phyloP scores from a whole-genome alignment of 2,329 filamentous ascomycete species.

The Penicillium sp. region DNA sequence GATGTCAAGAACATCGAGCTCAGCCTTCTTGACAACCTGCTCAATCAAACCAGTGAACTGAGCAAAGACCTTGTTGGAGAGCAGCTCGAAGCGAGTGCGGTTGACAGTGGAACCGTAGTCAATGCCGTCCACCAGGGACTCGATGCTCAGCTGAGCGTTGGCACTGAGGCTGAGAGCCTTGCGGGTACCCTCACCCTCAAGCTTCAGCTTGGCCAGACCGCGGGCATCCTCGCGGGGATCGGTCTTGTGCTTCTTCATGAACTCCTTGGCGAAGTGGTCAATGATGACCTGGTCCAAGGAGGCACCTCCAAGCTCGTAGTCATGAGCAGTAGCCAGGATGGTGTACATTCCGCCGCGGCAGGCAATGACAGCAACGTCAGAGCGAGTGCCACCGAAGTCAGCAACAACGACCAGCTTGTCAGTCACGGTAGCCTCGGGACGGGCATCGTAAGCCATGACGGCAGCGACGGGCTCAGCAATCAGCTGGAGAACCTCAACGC shows the following conservation, averaged over 20 bases:
- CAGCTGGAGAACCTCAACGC: conserved; percentile 87
- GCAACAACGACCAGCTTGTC: conserved; percentile 93
- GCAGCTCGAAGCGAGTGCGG: conserved; percentile 87
- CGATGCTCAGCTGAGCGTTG: conserved; percentile 89
- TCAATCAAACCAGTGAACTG: conserved; percentile 86
- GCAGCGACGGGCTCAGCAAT: conserved; percentile 90
- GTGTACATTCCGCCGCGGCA: conserved; percentile 96
- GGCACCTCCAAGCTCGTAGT: conserved; percentile 88
- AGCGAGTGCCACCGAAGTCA: conserved; percentile 89
- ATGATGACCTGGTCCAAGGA: conserved; percentile 88
- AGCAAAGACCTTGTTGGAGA: conserved; percentile 82
- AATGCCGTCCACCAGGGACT: conserved; percentile 83
- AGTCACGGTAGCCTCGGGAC: conserved; percentile 69
- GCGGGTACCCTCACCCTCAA: conserved; percentile 89
- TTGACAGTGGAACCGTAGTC: conserved; percentile 94
- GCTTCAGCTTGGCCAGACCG: conserved; percentile 86
- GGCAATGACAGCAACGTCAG: conserved; percentile 86
- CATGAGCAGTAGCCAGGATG: conserved; percentile 87
- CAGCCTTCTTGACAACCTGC: conserved; percentile 84
- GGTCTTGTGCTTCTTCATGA: conserved; percentile 91
- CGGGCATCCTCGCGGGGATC: conserved; percentile 82
- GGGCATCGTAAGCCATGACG: conserved; percentile 87
- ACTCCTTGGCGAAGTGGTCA: conserved; percentile 98
- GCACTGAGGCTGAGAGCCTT: conserved; percentile 86
- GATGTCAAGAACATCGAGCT: conserved; percentile 86